Evolutionary conservation across 345 rosid genomes (phyloP).

Genomic region (Psidium friedrichsthalianum): DNA sequence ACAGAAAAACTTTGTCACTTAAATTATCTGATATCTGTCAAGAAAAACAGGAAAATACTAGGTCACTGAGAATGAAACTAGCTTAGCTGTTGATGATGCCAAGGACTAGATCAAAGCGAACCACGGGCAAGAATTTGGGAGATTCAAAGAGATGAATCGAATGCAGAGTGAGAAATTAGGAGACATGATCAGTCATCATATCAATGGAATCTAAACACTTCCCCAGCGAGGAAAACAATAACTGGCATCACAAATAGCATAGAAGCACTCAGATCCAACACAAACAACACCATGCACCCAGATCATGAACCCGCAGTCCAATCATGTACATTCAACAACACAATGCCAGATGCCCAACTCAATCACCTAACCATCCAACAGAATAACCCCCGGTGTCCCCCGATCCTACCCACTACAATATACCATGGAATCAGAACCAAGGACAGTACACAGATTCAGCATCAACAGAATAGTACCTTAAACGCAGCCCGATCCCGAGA

Average conservation of each 20-base stretch:
- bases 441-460: background rate
- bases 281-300: background rate
- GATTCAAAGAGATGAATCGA: background rate
- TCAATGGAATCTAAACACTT: background rate
- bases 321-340: background rate
- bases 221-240: background rate
- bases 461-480: background rate
- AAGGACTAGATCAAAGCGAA: background rate
- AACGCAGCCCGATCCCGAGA: background rate
- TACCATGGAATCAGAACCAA: background rate
- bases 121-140: background rate
- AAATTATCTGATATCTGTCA: no score
- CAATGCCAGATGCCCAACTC: background rate
- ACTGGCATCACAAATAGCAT: background rate
- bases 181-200: background rate
- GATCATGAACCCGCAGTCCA: background rate
- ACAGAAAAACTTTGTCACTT: background rate
- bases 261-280: background rate
- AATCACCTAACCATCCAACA: background rate
- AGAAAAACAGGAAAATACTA: background rate
- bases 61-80: background rate
- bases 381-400: background rate
- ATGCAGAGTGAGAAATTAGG: background rate
- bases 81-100: background rate
- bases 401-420: background rate